Evolutionary conservation across 108 stramenopile genomes (phyloP), one percentile per base, ranked within the genome.

Genomic region (Craspedostauros australis): DNA sequence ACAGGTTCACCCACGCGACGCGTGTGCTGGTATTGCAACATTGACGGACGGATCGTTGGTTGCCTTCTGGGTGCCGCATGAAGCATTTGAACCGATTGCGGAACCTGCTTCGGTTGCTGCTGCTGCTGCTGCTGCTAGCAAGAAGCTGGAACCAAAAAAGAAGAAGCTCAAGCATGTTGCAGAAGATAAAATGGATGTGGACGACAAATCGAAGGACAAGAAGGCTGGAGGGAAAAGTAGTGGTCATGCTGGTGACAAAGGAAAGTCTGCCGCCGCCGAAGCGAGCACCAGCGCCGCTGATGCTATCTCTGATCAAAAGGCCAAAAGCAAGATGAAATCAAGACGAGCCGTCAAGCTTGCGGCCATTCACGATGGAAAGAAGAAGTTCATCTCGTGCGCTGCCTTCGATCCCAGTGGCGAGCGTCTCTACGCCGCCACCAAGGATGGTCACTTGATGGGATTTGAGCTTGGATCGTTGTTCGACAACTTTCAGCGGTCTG

Each of bases 391-490:
- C 20, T 60, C 71, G 1, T 76, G 69, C 45, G 84, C 84, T 14
- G 46, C 80, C 0, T 84, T 86, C 64, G 75, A 71, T 52, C 75
- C 70, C 6, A 59, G 75, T 12, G 82, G 82, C 11, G 72, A 76
- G 21, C 57, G 68, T 16, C 18, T 90, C 20, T 86, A 82, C 42
- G 82, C 82, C 7, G 77, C 72, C 4, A 82, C 88, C 16, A 77
- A 71, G 34, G 42, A 68, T n/a, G 79, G 76, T 12, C 64, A 59
- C 20, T 14, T 75, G n/a, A 29, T 90, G 16, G 80, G 72, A 7
- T 82, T 79, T 30, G 63, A 73, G 14, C 64, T 79, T 18, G 38
- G 40, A 19, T 30, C 37, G 1, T 16, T 68, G 5, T 64, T 64
- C 34, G 46, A 72, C 23, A 20, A 44, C 14, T 21, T 69, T 28